Base-by-base conservation (phyloP, 768 basidiomycete species). In the Hortiboletus campestris region DNA sequence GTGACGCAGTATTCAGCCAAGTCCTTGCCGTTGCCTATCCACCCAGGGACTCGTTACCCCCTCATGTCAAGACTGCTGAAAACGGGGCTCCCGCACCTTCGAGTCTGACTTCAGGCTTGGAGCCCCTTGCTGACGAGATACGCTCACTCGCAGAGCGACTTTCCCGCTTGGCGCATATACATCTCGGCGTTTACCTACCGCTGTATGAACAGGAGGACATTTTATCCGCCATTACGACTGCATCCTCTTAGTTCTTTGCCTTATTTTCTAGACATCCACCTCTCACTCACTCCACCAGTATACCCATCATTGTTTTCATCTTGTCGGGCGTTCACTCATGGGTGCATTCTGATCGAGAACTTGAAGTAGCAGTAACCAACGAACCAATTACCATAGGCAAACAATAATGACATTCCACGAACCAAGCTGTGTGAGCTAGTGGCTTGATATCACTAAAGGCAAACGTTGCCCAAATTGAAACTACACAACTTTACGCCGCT, bases 111-210 rank as follows among this genome's bases (percentile, higher is more conserved):
- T 80, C 79, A 50, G 91, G 90, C 40, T 83, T 91, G 79, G 86
- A 89, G 62, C 80, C 86, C 34, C 76, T 94, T 49, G 71, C 78
- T 52, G 82, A 84, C 39, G 91, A 94, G 70, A 82, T 72, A 42
- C 77, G 77, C 32, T 76, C 80, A 17, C 80, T 94, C 46, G 82
- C 82, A 29, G 85, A 89, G 63, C 83, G 87, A 65, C 78, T 92
- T 35, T 80, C 86, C 42, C 84, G 86, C 55, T 78, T 94, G 50
- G 85, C 85, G 3, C 74, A 82, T 45, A 84, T 91, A 61, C 89
- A 94, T 69, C 76, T 90, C 49, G 81, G 84, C 59, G 84, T 89
- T 49, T 92, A 89, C 70, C 75, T 88, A 36, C 81, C 82, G n/a
- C 68, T 91, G 53, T 94, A 94, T 72, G 85, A 89, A 70, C 80